These are phyloP conservation scores for Penicillium digitatum DNA, from an alignment of 2,329 filamentous ascomycete species.

Conservation along the genomic window DNA sequence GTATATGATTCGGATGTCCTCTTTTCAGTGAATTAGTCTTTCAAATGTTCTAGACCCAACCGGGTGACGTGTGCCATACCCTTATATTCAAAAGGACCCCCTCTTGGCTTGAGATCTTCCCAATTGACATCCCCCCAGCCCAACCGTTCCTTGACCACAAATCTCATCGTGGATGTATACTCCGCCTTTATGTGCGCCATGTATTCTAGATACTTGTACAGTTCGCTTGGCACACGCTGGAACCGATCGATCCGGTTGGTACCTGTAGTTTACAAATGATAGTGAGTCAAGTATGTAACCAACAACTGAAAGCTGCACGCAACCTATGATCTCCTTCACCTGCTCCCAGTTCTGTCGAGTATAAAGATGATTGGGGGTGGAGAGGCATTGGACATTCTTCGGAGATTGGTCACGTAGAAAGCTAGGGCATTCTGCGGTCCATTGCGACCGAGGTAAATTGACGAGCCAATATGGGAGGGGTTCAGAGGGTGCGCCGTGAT, in stretches of 20 bases:
- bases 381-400: slow-evolving; percentile 69
- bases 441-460: slow-evolving; percentile 64
- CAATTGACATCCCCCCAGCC: slow-evolving; percentile 56
- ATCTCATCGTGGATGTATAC: slow-evolving; percentile 74
- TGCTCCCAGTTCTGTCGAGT: slow-evolving; percentile 63
- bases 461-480: slow-evolving; percentile 72
- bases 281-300: background rate
- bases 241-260: slow-evolving; percentile 71
- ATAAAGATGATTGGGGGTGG: slow-evolving; percentile 66
- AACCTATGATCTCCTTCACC: slow-evolving; percentile 60
- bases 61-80: slow-evolving; percentile 28
- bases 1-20: slow-evolving; percentile 68
- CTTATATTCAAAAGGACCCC: slow-evolving; percentile 32
- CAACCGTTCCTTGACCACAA: slow-evolving; percentile 67
- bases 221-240: slow-evolving; percentile 69
- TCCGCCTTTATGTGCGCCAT: slow-evolving; percentile 59
- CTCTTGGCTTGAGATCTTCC: slow-evolving; percentile 32
- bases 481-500: slow-evolving; percentile 11
- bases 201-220: slow-evolving; percentile 73
- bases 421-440: slow-evolving; percentile 65
- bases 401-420: slow-evolving; percentile 60
- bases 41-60: background rate
- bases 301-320: slow-evolving; percentile 15
- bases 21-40: slow-evolving; percentile 26
- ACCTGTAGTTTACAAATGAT: slow-evolving; percentile 31